Conservation (phyloP, 441 rosid species). For the Raphanus hybrid region DNA sequence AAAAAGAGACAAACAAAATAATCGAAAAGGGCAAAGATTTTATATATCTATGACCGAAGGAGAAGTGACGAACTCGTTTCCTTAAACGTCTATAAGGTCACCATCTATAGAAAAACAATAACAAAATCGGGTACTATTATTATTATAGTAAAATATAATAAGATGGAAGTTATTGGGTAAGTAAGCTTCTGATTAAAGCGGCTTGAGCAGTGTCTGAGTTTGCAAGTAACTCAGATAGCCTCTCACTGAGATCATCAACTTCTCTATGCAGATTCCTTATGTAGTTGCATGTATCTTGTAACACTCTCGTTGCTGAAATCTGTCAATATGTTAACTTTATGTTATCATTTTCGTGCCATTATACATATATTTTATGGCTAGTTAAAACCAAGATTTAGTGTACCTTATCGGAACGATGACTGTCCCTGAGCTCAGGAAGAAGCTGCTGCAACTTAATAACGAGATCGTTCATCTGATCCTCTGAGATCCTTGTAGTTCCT, state of each 20-base stretch:
- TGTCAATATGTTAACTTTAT: slow-evolving; percentile 30
- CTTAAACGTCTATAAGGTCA: too few species aligned
- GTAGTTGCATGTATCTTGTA: slow-evolving; percentile 90
- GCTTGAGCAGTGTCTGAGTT: slow-evolving; percentile 85
- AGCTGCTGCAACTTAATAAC: slow-evolving; percentile 84
- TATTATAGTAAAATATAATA: slow-evolving; percentile 10
- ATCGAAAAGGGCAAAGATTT: too few species aligned
- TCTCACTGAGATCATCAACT: slow-evolving; percentile 83
- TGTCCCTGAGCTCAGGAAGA: slow-evolving; percentile 78
- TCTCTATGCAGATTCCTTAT: slow-evolving; percentile 83
- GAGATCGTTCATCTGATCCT: slow-evolving; percentile 92
- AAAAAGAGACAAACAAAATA: too few species aligned
- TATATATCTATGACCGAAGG: too few species aligned
- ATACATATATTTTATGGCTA: background rate
- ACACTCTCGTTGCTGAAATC: slow-evolving; percentile 78
- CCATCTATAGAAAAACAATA: slow-evolving; percentile 27
- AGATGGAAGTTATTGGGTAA: slow-evolving; percentile 39
- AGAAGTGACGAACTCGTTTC: too few species aligned
- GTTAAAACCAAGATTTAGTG: slow-evolving; percentile 8
- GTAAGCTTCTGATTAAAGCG: slow-evolving; percentile 73
- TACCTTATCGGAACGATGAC: slow-evolving; percentile 82
- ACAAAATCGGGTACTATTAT: slow-evolving; percentile 25
- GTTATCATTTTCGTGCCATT: slow-evolving; percentile 24
- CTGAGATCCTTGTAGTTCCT: slow-evolving; percentile 73
- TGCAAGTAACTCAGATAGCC: slow-evolving; percentile 74